Conservation (phyloP, 495 filamentous ascomycete genomes). For the Aspergillus coremiiformis region DNA sequence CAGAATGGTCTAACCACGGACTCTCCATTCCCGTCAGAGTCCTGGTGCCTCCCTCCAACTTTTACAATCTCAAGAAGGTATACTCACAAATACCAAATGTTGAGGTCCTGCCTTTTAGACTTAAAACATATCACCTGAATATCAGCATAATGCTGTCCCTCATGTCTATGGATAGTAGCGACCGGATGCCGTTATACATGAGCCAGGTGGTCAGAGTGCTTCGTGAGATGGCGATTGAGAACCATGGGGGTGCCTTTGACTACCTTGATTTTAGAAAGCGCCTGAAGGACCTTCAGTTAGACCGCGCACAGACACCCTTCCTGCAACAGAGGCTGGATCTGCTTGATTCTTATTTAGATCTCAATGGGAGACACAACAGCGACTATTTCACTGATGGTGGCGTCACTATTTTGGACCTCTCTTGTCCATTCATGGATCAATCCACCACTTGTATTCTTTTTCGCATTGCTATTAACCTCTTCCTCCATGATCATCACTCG, state of each 20-base stretch:
- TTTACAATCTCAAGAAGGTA: conserved; percentile 36
- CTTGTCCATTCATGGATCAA: conserved; percentile 60
- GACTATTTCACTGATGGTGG: conserved; percentile 38
- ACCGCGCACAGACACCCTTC: conserved; percentile 23
- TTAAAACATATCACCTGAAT: conserved; percentile 53
- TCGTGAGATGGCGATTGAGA: conserved; percentile 49
- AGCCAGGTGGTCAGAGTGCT: conserved; percentile 41
- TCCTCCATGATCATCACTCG: conserved; percentile 43
- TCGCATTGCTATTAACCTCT: conserved; percentile 55
- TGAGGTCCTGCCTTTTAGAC: conserved; percentile 42
- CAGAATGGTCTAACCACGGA: conserved; percentile 12
- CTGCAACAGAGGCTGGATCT: conserved; percentile 35
- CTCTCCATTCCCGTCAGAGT: conserved; percentile 49
- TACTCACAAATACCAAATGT: conserved; percentile 28
- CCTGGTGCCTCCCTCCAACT: conserved; percentile 56
- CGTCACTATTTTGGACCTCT: conserved; percentile 67
- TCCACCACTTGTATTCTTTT: conserved; percentile 59
- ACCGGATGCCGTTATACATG: conserved; percentile 47
- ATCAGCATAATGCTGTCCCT: conserved; percentile 57
- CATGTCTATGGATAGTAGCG: conserved; percentile 41
- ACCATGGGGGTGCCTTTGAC: conserved; percentile 35
- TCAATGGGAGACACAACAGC: not conserved
- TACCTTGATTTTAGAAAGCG: conserved; percentile 35
- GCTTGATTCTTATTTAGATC: conserved; percentile 38
- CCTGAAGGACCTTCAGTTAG: conserved; percentile 14